A percentile compares a stretch with the other conserved stretches of the same genome.
Evolutionary conservation across 78 protist genomes (phyloP).

Genomic region (Cavenderia fasciculata): DNA sequence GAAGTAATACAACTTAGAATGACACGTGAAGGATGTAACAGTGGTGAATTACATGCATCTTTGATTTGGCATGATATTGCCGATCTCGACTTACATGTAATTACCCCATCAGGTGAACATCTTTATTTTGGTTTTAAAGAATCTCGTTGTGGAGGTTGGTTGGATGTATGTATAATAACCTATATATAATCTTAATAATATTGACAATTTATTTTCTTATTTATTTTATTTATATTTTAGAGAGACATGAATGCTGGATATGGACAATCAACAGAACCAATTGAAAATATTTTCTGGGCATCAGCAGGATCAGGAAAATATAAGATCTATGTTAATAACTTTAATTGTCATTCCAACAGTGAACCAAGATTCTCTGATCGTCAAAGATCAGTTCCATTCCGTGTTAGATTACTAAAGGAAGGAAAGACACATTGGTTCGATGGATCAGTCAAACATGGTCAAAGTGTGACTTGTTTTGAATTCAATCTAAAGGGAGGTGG

Average conservation of each 20-base stretch:
- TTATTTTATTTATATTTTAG: too few species aligned
- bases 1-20: conserved; percentile 11
- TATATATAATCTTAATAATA: too few species aligned
- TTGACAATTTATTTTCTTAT: too few species aligned
- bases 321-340: conserved; percentile 14
- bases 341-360: not conserved
- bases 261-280: not conserved
- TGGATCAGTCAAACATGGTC: not conserved
- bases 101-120: conserved; percentile 20
- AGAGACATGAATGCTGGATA: conserved; percentile 12
- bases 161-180: too few species aligned
- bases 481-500: conserved; percentile 2
- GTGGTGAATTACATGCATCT: conserved; percentile 33
- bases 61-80: conserved; percentile 36
- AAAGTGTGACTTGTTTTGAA: not conserved
- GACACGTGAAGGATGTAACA: not conserved
- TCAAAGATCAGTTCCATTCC: conserved; percentile 5
- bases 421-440: conserved; percentile 1
- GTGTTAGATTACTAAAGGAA: conserved; percentile 7
- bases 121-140: conserved; percentile 6
- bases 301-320: conserved; percentile 2
- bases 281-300: conserved; percentile 32
- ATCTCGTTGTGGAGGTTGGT: conserved; percentile 26
- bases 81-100: not conserved
- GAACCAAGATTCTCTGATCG: not conserved